phyloP scores from a whole-genome alignment of 1,139 yeast species.

The Suhomyces taliae region DNA sequence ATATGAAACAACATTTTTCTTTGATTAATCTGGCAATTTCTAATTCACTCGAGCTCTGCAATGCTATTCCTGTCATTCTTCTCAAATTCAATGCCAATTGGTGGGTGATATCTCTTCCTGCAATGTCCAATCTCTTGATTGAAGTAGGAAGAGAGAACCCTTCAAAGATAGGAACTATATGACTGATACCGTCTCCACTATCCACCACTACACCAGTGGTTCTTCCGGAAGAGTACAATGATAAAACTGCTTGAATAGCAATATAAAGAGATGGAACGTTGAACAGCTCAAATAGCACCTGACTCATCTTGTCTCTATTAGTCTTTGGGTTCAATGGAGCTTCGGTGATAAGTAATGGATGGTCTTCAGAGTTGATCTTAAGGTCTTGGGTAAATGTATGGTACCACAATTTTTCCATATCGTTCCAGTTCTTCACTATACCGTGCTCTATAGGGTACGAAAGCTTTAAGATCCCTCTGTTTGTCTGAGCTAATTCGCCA shows the following conservation, averaged over 20 bases:
- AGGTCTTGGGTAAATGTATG: constrained; percentile 61
- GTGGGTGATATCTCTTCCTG: constrained; percentile 85
- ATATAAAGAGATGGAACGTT: constrained; percentile 86
- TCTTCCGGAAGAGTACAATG: constrained; percentile 84
- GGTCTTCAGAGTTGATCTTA: constrained; percentile 50
- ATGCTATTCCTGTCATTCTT: constrained; percentile 57
- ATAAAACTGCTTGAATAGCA: constrained; percentile 78
- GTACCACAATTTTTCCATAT: constrained; percentile 77
- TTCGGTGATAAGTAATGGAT: constrained; percentile 76
- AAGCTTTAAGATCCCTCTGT: constrained; percentile 71
- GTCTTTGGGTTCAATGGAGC: constrained; percentile 79
- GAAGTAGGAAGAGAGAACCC: constrained; percentile 81
- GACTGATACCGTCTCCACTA: constrained; percentile 90
- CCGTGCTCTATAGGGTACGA: constrained; percentile 82
- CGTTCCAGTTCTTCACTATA: constrained; percentile 79
- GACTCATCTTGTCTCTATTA: constrained; percentile 74
- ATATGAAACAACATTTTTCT: constrained; percentile 70
- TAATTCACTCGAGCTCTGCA: constrained; percentile 72
- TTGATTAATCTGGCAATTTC: constrained; percentile 80
- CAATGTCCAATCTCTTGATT: constrained; percentile 73
- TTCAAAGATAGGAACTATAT: constrained; percentile 84
- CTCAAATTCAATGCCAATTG: constrained; percentile 68
- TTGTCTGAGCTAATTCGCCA: constrained; percentile 71
- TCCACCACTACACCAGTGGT: constrained; percentile 91
- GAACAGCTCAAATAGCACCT: constrained; percentile 78